A percentile compares a stretch with the other conserved stretches of the same genome.
These are phyloP conservation scores for Naganishia liquefaciens DNA, from an alignment of 1,284 basidiomycete genomes.

Conservation along the genomic window DNA sequence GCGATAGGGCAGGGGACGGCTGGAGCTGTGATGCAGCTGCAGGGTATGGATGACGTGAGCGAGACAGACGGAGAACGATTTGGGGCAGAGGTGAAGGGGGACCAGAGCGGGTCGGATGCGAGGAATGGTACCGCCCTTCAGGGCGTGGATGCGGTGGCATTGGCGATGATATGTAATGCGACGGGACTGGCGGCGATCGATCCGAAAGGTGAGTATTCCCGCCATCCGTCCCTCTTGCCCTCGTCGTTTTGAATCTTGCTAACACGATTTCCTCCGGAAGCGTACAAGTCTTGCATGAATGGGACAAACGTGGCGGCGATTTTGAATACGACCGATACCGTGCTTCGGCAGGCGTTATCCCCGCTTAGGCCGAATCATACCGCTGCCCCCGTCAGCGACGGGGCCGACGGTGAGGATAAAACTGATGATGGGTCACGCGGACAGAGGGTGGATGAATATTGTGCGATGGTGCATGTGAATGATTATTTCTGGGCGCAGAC, in stretches of 20 bases:
- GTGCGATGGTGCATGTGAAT: conserved; percentile 1
- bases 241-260: background rate
- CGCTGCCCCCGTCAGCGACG: no score
- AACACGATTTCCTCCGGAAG: background rate
- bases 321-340: conserved; percentile 16
- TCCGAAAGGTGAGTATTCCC: background rate
- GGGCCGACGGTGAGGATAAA: background rate
- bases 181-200: conserved; percentile 1
- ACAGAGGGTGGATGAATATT: background rate
- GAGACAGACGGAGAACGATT: no score
- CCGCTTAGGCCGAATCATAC: background rate
- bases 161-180: conserved; percentile 13
- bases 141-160: conserved; percentile 4
- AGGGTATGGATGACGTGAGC: no score
- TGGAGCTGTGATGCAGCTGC: no score
- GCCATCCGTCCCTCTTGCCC: background rate
- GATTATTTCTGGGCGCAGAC: conserved; percentile 11
- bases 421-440: background rate
- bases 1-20: no score
- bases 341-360: conserved; percentile 3
- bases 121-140: background rate
- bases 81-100: no score
- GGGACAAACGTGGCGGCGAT: conserved; percentile 22
- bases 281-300: conserved; percentile 15
- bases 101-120: no score